Conservation (phyloP, 768 basidiomycete genomes). For the Xerocomus potaroensis region DNA sequence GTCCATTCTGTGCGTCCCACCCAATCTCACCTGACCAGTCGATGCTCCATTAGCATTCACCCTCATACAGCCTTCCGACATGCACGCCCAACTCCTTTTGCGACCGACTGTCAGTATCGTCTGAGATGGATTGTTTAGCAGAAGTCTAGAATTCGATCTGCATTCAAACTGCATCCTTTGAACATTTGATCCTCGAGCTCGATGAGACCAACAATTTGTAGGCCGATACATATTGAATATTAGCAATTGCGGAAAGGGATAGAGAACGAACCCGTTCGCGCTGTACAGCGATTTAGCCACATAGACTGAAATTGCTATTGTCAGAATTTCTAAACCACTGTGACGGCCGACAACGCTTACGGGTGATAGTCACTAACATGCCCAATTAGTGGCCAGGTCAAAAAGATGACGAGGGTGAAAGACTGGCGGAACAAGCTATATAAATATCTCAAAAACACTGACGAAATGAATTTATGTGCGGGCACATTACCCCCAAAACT, state of each 20-base stretch:
- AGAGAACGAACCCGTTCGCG: neutral
- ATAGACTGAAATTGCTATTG: neutral
- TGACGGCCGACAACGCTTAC: neutral
- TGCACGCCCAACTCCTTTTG: too few relatives aligned
- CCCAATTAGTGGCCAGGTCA: neutral
- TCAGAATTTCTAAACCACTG: neutral
- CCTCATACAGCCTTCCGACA: slow-evolving; percentile 61
- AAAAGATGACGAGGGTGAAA: neutral
- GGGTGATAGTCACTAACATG: neutral
- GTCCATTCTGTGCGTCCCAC: neutral
- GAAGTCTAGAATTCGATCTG: too few relatives aligned
- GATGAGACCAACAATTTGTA: neutral
- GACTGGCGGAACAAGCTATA: neutral
- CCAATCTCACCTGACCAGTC: slow-evolving; percentile 36
- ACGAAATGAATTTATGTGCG: neutral
- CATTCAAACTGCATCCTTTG: neutral
- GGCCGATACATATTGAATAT: neutral
- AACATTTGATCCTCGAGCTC: neutral
- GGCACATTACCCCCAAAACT: neutral
- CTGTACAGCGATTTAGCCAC: neutral
- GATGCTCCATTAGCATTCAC: slow-evolving; percentile 61
- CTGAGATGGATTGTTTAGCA: neutral
- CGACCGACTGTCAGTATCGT: neutral
- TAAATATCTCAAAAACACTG: too few relatives aligned
- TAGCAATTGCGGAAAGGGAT: neutral